Evolutionary conservation across 306 rosid genomes (phyloP).

Genomic region (Rubus parviflorus): DNA sequence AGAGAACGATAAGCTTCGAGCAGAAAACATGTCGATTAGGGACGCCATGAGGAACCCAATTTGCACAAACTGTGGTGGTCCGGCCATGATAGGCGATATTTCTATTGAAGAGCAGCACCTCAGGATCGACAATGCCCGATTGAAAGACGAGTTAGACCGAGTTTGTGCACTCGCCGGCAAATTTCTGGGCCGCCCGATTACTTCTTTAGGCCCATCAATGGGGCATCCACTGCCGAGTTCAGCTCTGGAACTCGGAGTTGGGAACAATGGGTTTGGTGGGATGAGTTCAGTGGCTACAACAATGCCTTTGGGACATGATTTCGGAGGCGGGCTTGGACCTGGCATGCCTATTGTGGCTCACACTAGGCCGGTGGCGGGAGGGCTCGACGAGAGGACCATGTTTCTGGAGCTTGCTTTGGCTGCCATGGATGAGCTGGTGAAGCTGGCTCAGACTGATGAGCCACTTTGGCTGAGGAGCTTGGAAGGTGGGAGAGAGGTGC

Average conservation of each 20-base stretch:
- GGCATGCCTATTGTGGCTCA: conserved; percentile 42
- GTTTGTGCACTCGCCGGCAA: conserved; percentile 86
- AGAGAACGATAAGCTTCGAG: conserved; percentile 89
- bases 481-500: conserved; percentile 71
- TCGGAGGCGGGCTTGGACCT: conserved; percentile 51
- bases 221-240: conserved; percentile 73
- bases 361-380: conserved; percentile 34
- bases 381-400: conserved; percentile 77
- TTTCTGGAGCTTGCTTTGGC: conserved; percentile 84
- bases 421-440: conserved; percentile 94
- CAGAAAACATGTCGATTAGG: conserved; percentile 89
- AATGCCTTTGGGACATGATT: conserved; percentile 65
- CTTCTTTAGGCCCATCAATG: conserved; percentile 47
- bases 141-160: conserved; percentile 88
- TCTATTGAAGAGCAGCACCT: conserved; percentile 91
- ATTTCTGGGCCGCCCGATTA: conserved; percentile 79
- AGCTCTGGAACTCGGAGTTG: conserved; percentile 85
- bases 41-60: conserved; percentile 96
- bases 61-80: conserved; percentile 91
- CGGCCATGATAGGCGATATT: conserved; percentile 77
- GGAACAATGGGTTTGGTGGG: conserved; percentile 70
- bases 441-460: conserved; percentile 75
- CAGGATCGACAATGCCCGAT: conserved; percentile 76
- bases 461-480: conserved; percentile 82
- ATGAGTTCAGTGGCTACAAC: conserved; percentile 48